Conservation (phyloP, 805 yeast genomes). For the Lachancea kluyveri region DNA sequence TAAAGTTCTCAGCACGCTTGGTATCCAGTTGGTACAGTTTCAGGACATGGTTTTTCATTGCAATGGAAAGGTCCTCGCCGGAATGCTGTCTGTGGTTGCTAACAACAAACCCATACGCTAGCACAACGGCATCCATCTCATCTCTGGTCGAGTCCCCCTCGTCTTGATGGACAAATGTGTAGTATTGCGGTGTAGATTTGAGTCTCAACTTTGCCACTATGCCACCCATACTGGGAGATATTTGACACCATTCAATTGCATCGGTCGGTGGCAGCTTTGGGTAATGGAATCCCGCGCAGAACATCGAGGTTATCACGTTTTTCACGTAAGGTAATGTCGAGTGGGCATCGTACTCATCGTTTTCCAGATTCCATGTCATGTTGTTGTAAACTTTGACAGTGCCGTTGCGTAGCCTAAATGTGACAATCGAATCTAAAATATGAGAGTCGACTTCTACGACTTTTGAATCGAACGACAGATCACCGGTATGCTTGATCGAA, state of each 20-base stretch:
- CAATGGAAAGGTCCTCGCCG: constrained; percentile 31
- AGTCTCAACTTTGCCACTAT: constrained; percentile 18
- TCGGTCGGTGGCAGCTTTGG: constrained; percentile 18
- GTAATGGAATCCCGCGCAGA: constrained; percentile 25
- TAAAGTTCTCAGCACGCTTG: constrained; percentile 23
- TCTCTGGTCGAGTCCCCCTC: constrained; percentile 16
- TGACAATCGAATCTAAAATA: constrained; percentile 1
- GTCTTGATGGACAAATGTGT: constrained; percentile 15
- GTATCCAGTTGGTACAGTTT: constrained; percentile 17
- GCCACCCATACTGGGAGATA: constrained; percentile 32
- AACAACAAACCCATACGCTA: constrained; percentile 31
- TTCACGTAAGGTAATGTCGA: too few relatives aligned
- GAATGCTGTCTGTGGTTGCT: constrained; percentile 30
- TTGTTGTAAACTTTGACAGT: constrained; percentile 8
- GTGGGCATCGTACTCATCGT: too few relatives aligned
- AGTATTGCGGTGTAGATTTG: constrained; percentile 17
- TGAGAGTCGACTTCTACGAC: not conserved
- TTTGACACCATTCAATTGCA: constrained; percentile 25
- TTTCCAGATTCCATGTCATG: constrained; percentile 10
- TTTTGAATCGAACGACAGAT: constrained; percentile 1
- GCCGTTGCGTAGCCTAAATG: constrained; percentile 10
- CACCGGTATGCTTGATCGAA: constrained; percentile 7
- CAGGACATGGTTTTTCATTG: constrained; percentile 27
- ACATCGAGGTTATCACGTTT: constrained; percentile 20
- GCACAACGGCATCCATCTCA: constrained; percentile 24